phyloP scores from a whole-genome alignment of 2,329 filamentous ascomycete species.

The Colletotrichum simmondsii region DNA sequence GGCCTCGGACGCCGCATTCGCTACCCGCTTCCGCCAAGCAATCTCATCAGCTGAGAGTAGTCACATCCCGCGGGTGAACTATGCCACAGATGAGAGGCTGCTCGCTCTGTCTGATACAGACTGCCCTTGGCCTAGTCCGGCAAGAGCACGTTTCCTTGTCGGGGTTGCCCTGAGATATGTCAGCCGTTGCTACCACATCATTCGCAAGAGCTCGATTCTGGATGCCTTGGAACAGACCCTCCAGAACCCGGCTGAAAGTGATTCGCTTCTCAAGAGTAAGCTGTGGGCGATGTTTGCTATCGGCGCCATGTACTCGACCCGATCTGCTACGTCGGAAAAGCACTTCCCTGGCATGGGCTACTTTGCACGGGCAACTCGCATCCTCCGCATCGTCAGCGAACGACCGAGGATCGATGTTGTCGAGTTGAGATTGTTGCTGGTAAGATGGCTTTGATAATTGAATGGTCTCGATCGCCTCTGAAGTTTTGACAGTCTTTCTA shows the following conservation, averaged over 20 bases:
- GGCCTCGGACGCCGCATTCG: slow-evolving; percentile 49
- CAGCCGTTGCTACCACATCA: slow-evolving; percentile 53
- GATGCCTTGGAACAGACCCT: slow-evolving; percentile 50
- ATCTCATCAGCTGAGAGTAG: slow-evolving; percentile 42
- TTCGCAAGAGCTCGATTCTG: slow-evolving; percentile 49
- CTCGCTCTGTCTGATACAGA: slow-evolving; percentile 42
- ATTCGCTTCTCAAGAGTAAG: slow-evolving; percentile 50
- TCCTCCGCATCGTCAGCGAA: slow-evolving; percentile 52
- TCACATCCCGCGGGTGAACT: slow-evolving; percentile 48
- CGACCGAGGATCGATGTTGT: slow-evolving; percentile 54
- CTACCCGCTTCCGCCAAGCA: slow-evolving; percentile 48
- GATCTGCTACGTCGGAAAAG: slow-evolving; percentile 45
- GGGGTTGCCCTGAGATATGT: slow-evolving; percentile 54
- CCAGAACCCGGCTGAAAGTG: slow-evolving; percentile 45
- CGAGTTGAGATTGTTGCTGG: slow-evolving; percentile 55
- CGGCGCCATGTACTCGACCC: slow-evolving; percentile 56
- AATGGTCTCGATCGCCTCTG: neutral
- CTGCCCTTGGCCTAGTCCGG: slow-evolving; percentile 50
- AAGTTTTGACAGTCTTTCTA: slow-evolving; percentile 52
- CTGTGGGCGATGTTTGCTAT: slow-evolving; percentile 57
- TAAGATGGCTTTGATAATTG: slow-evolving; percentile 38
- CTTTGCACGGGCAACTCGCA: slow-evolving; percentile 51
- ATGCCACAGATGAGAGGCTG: slow-evolving; percentile 44
- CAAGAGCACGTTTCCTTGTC: slow-evolving; percentile 49
- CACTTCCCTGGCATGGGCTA: slow-evolving; percentile 56